Evolutionary conservation across 257 asterid species (phyloP), one percentile per base, ranked within the genome.

Genomic region (Phtheirospermum japonicum): DNA sequence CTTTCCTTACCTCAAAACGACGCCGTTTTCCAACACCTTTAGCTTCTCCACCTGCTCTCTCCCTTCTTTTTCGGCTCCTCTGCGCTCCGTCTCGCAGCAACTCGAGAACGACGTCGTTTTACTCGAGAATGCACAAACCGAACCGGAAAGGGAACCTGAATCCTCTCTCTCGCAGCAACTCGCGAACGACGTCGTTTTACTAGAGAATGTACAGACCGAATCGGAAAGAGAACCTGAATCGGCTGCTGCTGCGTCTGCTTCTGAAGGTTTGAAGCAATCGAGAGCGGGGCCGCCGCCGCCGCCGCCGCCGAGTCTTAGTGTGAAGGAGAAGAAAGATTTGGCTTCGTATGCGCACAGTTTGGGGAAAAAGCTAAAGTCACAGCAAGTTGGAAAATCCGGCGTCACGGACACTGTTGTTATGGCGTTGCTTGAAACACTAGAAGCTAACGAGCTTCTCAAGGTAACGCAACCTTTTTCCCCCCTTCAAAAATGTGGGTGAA

Each of bases 351-450:
- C 99, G 2, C 95, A 93, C 61, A 81, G 99, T 61, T 73, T 92
- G 67, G 97, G 96, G 71, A 87, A 85, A 76, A 79, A 82, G 79
- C 88, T 89, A 4, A 89, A 85, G 82, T 79, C 89, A 16, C 97
- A 89, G 78, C 99, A 89, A 64, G 84, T 92, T 19, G 99, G 99
- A 0, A 92, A 89, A 45, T 92, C 94, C 0, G 97, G 97, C 2
- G 91, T 92, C 55, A 87, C 97, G 18, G 88, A 80, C 51, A 75
- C 83, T 37, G 96, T 89, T 26, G 67, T 87, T 26, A 68, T 65
- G 70, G 96, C 99, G 16, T 70, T 92, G 65, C 58, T 71, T 37
- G 99, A 92, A 70, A 92, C 95, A n/a, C 99, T 92, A 42, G 97
- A 92, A 79, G 76, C 77, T 16, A 89, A 85, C 53, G 99, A 93